Conservation (phyloP, 148 eudicot genomes). For the Amaranthus palmeri region DNA sequence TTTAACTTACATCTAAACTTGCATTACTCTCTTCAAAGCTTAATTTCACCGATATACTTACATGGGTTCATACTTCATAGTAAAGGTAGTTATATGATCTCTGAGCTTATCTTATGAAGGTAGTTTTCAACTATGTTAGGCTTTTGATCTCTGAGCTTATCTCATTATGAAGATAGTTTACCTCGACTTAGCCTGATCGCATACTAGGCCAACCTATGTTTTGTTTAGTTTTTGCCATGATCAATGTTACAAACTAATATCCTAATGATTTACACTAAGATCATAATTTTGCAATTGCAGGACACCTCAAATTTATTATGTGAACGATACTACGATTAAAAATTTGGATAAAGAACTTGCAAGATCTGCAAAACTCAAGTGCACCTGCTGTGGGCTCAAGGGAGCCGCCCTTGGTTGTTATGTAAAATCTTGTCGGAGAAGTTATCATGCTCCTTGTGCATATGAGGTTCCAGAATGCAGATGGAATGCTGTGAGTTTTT, state of each 20-base stretch:
- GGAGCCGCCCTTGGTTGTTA: constrained; percentile 95
- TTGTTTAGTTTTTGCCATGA: too few species aligned
- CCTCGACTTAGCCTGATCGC: too few species aligned
- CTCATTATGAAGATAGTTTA: too few species aligned
- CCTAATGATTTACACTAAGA: neutral
- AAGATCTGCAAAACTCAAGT: constrained; percentile 79
- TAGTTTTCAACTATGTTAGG: too few species aligned
- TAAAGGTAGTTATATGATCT: too few species aligned
- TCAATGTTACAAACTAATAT: neutral
- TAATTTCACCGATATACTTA: too few species aligned
- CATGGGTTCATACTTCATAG: too few species aligned
- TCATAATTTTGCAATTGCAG: constrained; percentile 36
- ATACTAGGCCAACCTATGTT: too few species aligned
- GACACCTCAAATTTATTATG: constrained; percentile 80
- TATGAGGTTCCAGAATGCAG: constrained; percentile 49
- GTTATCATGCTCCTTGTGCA: constrained; percentile 85
- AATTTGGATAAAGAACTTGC: constrained; percentile 75
- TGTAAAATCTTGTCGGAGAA: constrained; percentile 67
- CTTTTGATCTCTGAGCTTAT: too few species aligned
- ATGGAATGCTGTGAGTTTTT: constrained; percentile 74
- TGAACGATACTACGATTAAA: constrained; percentile 39
- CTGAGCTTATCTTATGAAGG: too few species aligned
- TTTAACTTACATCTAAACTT: too few species aligned
- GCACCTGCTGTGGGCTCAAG: constrained; percentile 68
- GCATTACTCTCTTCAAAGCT: too few species aligned